Conservation (phyloP, 2,329 filamentous ascomycete genomes). For the Dactylellina drechsleri region DNA sequence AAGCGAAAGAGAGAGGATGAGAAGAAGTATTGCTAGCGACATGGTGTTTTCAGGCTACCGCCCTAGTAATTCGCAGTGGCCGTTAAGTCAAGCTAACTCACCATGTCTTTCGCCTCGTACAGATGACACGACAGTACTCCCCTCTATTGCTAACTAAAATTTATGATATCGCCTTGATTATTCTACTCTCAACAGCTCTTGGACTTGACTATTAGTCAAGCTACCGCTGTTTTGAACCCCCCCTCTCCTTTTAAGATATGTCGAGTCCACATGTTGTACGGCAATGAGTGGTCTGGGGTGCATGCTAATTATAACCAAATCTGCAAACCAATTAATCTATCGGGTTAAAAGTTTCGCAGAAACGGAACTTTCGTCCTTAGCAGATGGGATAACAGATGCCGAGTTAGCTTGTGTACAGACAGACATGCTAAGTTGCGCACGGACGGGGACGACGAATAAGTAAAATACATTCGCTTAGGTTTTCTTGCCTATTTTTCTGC, state of each 20-base stretch:
- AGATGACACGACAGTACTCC: conserved; percentile 25
- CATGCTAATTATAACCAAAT: conserved; percentile 54
- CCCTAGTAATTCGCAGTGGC: conserved; percentile 21
- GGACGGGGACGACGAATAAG: neutral
- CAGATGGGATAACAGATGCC: conserved; percentile 18
- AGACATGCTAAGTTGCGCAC: neutral
- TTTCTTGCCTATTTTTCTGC: conserved; percentile 55
- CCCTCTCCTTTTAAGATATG: conserved; percentile 10
- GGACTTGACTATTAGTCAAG: neutral
- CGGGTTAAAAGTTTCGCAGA: conserved; percentile 38
- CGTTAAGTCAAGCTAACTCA: conserved; percentile 9
- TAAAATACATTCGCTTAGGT: conserved; percentile 2
- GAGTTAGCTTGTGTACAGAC: conserved; percentile 22
- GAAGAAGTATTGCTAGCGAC: conserved; percentile 1
- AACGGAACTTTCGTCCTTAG: conserved; percentile 18
- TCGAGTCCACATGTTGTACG: conserved; percentile 48
- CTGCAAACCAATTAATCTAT: conserved; percentile 29
- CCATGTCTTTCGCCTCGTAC: conserved; percentile 31
- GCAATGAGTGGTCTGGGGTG: conserved; percentile 52
- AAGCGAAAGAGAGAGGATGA: too few species aligned
- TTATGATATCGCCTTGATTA: conserved; percentile 8
- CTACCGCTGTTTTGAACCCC: conserved; percentile 16
- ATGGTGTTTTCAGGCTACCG: conserved; percentile 52
- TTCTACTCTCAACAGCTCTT: neutral
- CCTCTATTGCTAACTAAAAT: conserved; percentile 6